These are phyloP conservation scores for Lipomyces lipofer DNA, from an alignment of 805 yeast genomes.

Conservation along the genomic window DNA sequence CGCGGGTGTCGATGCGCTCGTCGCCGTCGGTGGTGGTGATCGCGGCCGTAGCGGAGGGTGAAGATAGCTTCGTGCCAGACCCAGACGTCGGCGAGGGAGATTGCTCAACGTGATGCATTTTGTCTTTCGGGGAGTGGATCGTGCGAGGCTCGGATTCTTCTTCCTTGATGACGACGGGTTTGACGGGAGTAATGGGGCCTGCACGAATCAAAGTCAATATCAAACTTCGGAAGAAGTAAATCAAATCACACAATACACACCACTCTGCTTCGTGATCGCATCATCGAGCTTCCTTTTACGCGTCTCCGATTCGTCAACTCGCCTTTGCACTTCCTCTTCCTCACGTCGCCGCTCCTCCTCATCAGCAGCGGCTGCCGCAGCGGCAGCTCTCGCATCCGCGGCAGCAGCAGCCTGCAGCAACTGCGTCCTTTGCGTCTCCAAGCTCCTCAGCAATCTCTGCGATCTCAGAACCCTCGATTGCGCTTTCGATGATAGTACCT, in stretches of 20 bases:
- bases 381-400: conserved; percentile 6
- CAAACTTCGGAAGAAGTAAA: too few relatives aligned
- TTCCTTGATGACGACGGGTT: neutral
- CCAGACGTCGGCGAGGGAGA: neutral
- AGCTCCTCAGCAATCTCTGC: conserved; percentile 7
- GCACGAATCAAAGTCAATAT: too few relatives aligned
- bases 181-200: neutral
- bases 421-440: conserved; percentile 12
- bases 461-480: conserved; percentile 15
- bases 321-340: neutral
- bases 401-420: conserved; percentile 1
- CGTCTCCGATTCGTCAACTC: conserved; percentile 2
- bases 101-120: neutral
- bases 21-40: neutral
- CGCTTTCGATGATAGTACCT: conserved; percentile 14
- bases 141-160: neutral
- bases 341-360: neutral
- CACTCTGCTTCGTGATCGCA: too few relatives aligned
- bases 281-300: neutral
- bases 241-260: too few relatives aligned
- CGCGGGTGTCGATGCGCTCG: neutral
- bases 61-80: neutral
- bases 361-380: conserved; percentile 5
- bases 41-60: neutral
- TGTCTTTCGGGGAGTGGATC: neutral